phyloP scores from a whole-genome alignment of 768 basidiomycete genomes.

The Phlegmacium glaucopus region DNA sequence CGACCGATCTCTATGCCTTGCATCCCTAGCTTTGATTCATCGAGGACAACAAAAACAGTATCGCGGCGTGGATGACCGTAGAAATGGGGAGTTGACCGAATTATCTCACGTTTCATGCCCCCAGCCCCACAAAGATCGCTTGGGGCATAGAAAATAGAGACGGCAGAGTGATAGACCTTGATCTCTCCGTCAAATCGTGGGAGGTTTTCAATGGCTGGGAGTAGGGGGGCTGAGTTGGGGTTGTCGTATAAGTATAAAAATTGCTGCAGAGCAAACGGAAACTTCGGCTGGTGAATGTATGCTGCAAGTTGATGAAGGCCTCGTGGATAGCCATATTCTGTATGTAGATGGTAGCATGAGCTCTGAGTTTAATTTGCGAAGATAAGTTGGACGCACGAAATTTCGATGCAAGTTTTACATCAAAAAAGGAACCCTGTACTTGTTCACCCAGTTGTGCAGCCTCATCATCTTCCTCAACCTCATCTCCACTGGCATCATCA shows the following conservation, averaged over 20 bases:
- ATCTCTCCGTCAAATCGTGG: conserved; percentile 19
- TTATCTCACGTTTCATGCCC: conserved; percentile 24
- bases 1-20: conserved; percentile 18
- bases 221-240: conserved; percentile 5
- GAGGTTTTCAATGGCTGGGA: conserved; percentile 2
- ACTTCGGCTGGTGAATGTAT: too few relatives aligned
- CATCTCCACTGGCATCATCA: too few relatives aligned
- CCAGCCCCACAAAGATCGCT: conserved; percentile 26
- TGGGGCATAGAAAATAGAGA: conserved; percentile 23
- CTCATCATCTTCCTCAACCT: too few relatives aligned
- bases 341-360: too few relatives aligned
- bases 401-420: too few relatives aligned
- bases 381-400: too few relatives aligned
- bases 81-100: conserved; percentile 24
- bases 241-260: conserved; percentile 9
- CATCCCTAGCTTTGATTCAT: conserved; percentile 19
- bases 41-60: conserved; percentile 23
- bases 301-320: too few relatives aligned
- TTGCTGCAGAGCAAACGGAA: too few relatives aligned
- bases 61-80: conserved; percentile 19
- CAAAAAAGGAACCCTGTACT: too few relatives aligned
- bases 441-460: too few relatives aligned
- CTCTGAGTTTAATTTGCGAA: too few relatives aligned
- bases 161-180: conserved; percentile 23
- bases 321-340: too few relatives aligned